Base-by-base conservation (phyloP, 441 rosid species). In the Croton laevigatus region DNA sequence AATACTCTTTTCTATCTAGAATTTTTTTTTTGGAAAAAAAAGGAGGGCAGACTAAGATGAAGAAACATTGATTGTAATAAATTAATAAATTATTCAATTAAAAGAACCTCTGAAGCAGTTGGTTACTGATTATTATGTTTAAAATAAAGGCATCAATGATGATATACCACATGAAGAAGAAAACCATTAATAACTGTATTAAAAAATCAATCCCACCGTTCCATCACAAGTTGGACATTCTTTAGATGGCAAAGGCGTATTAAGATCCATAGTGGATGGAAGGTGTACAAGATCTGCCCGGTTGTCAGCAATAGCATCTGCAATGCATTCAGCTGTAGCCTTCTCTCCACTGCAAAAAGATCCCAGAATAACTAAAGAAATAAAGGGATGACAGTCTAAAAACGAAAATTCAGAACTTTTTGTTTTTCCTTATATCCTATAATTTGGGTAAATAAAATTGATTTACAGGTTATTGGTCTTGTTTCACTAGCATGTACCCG, bases 151-250 rank as follows among this genome's bases (percentile, higher is more conserved):
- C 23, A 62, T 12, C 48, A 14, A 60, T 54, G 23, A 49, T 52
- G 37, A 63, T 59, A 54, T 17, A 60, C 55, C 20, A 22, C 58
- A 64, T 68, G 64, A 73, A 64, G n/a, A 17, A 57, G 42, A 60
- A 54, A 6, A 12, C 16, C 20, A 58, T 40, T 60, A 42, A n/a
- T 59, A 66, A 37, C 46, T n/a, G 64, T 53, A 36, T 37, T 59
- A 71, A 62, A 62, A 72, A 62, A 73, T 10, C 38, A 63, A 12
- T 70, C 90, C 87, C 77, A 94, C 97, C 61, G 94, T 89, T 83
- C 96, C 97, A 82, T 94, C 98, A 73, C 97, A 94, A 76, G 85
- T 82, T 34, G 91, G 94, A 70, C 97, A 94, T 61, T 91, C 95
- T 80, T 94, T 94, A 52, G 83, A 81, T 55, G 97, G 98, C 79